Percentiles rank a stretch among this genome's conserved stretches.
Evolutionary conservation across 1,139 yeast species (phyloP).

Genomic region (Blastobotrys malaysiensis): DNA sequence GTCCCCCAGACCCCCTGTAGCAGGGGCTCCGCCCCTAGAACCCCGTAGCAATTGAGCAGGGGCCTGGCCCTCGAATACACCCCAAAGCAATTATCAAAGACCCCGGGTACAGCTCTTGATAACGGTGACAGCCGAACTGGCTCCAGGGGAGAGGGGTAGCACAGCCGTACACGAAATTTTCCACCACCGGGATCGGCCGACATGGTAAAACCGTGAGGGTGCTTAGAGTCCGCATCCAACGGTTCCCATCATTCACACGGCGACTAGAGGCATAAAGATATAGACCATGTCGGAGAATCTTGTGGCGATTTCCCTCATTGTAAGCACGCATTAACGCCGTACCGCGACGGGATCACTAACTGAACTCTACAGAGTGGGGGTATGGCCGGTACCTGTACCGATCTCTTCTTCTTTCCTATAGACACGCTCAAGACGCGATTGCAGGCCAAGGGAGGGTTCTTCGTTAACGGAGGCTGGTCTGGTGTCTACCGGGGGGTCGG

Average conservation of each 20-base stretch:
- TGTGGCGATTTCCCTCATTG: slow-evolving; percentile 11
- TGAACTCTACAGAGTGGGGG: slow-evolving; percentile 70
- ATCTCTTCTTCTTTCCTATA: slow-evolving; percentile 89
- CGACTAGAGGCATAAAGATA: slow-evolving; percentile 19
- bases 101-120: no score
- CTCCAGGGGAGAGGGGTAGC: neutral
- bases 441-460: slow-evolving; percentile 94
- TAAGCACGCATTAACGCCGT: slow-evolving; percentile 2
- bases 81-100: no score
- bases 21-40: no score
- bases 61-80: no score
- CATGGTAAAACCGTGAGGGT: neutral
- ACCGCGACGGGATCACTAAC: neutral
- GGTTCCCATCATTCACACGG: slow-evolving; percentile 9
- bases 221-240: neutral
- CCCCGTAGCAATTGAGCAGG: no score
- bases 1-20: no score
- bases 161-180: neutral
- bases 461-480: slow-evolving; percentile 83
- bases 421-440: slow-evolving; percentile 91
- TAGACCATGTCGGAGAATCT: slow-evolving; percentile 9
- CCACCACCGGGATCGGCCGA: neutral
- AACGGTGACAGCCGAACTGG: neutral
- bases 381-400: slow-evolving; percentile 94
- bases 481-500: slow-evolving; percentile 93